Base-by-base conservation (phyloP, 1,284 basidiomycete species). In the Malassezia globosa region DNA sequence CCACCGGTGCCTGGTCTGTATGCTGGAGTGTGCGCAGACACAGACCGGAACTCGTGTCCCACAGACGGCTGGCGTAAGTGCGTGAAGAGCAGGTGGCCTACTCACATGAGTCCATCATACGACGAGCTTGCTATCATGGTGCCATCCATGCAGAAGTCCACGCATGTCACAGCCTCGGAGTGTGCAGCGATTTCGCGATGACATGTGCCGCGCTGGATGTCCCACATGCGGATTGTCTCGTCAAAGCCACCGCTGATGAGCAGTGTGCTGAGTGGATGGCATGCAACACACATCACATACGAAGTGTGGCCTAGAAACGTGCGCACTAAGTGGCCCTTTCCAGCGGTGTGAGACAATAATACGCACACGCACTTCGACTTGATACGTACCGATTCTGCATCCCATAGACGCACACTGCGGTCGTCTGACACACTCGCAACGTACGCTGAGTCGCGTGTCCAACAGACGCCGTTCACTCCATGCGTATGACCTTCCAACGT, bases 1-100 rank as follows among this genome's bases (percentile, higher is more conserved):
- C 85, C 55, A 87, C 85, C 63, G 92, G 87, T 3, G 87, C 85
- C 74, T 92, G 92, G 56, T 90, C 87, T 63, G 90, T 88, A 61
- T 96, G 90, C 10, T 90, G 88, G 22, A 99, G 73, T 4, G 94
- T 97, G 72, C 92, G 96, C 35, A 99, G 76, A 73, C 94, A 99
- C 72, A 96, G 89, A 1, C 90, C 94, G 0, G 88, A 90, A 46
- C 87, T 83, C 0, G 87, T 83, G 66, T 96, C 90, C 94, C 94
- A 99, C 1, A 70, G 40, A 0, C 68, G 57, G 8, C 54, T 56
- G 23, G n/a, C 16, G n/a, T 41, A 2, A 41, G 39, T 18, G 31
- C n/a, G 31, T 26, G 10, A 43, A n/a, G n/a, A n/a, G n/a, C n/a
- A n/a, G n/a, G n/a, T n/a, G n/a, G n/a, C n/a, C 37, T 14, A 75